These are phyloP conservation scores for Microbotryomycetes sp. DNA, from an alignment of 1,284 basidiomycete genomes.

Conservation along the genomic window DNA sequence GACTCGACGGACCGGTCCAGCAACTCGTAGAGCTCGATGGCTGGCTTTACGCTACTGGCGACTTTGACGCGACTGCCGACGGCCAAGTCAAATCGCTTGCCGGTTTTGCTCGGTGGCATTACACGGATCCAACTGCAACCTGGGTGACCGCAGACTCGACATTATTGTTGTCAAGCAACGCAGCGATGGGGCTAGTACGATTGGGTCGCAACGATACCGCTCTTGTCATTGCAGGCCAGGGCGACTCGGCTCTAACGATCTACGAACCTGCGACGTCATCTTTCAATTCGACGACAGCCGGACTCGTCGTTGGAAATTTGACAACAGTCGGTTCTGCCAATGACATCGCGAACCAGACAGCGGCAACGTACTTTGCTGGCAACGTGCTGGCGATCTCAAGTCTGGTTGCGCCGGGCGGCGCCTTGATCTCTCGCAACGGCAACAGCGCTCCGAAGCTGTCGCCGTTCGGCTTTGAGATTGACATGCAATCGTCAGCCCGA, in stretches of 20 bases:
- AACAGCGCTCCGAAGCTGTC: slow-evolving; percentile 36
- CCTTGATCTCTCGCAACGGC: slow-evolving; percentile 40
- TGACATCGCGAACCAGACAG: not conserved
- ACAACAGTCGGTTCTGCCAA: slow-evolving; percentile 6
- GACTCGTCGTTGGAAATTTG: slow-evolving; percentile 28
- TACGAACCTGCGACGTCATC: slow-evolving; percentile 9
- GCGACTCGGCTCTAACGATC: slow-evolving; percentile 17
- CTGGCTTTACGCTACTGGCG: slow-evolving; percentile 72
- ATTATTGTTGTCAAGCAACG: slow-evolving; percentile 47
- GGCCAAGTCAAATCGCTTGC: slow-evolving; percentile 59
- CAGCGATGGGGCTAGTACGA: not conserved
- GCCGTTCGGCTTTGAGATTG: slow-evolving; percentile 34
- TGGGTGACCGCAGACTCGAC: slow-evolving; percentile 45
- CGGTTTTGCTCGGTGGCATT: slow-evolving; percentile 29
- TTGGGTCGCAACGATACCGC: not conserved
- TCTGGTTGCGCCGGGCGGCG: slow-evolving; percentile 44
- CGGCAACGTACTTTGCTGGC: slow-evolving; percentile 43
- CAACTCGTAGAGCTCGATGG: slow-evolving; percentile 34
- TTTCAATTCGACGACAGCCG: slow-evolving; percentile 13
- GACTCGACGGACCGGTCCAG: slow-evolving; percentile 38
- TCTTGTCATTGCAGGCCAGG: slow-evolving; percentile 17
- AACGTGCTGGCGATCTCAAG: slow-evolving; percentile 42
- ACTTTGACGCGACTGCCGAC: slow-evolving; percentile 67
- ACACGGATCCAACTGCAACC: not conserved
- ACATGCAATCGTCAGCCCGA: not conserved